Conservation (phyloP, 352 stramenopile genomes). For the Thraustochytrium striatum region DNA sequence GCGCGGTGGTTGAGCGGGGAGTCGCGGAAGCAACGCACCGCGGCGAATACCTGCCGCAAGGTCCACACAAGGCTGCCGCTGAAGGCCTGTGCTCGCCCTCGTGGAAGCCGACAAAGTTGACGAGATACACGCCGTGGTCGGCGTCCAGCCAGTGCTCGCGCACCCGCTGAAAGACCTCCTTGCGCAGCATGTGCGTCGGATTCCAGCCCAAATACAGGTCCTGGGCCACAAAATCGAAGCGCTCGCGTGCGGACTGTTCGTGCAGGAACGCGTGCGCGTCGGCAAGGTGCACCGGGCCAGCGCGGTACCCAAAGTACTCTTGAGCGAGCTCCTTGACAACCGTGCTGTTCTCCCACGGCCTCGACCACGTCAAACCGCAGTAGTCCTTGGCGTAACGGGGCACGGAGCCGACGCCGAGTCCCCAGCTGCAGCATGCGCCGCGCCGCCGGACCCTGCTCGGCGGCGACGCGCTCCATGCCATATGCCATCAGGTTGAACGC, state of each 20-base stretch:
- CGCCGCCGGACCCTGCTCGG: not conserved
- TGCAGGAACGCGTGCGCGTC: not conserved
- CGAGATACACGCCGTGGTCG: conserved; percentile 7
- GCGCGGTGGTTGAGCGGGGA: not conserved
- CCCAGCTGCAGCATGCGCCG: conserved; percentile 28
- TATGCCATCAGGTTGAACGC: conserved; percentile 11
- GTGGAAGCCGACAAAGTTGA: conserved; percentile 11
- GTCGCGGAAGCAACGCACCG: conserved; percentile 2
- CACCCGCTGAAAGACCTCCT: not conserved
- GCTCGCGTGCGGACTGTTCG: not conserved
- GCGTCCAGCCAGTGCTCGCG: not conserved
- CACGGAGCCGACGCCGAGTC: conserved; percentile 18
- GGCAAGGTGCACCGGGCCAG: conserved; percentile 4
- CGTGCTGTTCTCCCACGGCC: conserved; percentile 39
- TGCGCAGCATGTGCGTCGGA: conserved; percentile 6
- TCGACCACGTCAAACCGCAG: not conserved
- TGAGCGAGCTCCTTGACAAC: not conserved
- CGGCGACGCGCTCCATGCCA: not conserved
- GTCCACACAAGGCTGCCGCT: not conserved
- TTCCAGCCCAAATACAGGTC: conserved; percentile 46
- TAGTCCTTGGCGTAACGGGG: not conserved
- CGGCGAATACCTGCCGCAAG: not conserved
- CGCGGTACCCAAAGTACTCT: not conserved
- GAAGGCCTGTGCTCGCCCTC: not conserved
- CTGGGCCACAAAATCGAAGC: conserved; percentile 3